These are phyloP conservation scores for Solanum chiquidenum DNA, from an alignment of 257 asterid genomes.

Conservation along the genomic window DNA sequence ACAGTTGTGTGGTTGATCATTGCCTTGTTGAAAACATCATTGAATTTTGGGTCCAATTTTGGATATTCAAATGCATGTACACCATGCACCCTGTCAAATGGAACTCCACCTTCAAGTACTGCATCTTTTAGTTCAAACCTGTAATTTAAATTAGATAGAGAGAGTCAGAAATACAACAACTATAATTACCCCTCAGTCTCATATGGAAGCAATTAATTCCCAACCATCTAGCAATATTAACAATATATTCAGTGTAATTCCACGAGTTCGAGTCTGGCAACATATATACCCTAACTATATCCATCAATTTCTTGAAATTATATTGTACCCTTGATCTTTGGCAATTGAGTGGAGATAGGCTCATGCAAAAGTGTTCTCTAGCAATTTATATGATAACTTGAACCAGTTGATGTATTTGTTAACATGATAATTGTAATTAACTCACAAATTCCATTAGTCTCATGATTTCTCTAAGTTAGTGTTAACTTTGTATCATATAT, in stretches of 20 bases:
- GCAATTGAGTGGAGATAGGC: too few species aligned
- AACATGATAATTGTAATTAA: too few species aligned
- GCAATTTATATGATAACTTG: too few species aligned
- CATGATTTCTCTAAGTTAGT: too few species aligned
- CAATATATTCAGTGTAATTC: too few species aligned
- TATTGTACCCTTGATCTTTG: not conserved
- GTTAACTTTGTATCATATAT: too few species aligned
- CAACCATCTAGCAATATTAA: not conserved
- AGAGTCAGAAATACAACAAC: not conserved
- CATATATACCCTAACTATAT: not conserved
- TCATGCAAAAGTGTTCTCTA: too few species aligned
- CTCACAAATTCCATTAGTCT: too few species aligned
- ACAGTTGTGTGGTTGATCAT: constrained; percentile 19
- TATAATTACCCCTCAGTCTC: not conserved
- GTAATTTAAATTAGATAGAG: not conserved
- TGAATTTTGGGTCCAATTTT: constrained; percentile 8
- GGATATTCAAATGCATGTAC: constrained; percentile 17
- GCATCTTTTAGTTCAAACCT: constrained; percentile 22
- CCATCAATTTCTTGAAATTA: not conserved
- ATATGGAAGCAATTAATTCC: not conserved
- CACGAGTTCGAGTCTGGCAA: not conserved
- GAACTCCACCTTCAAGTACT: constrained; percentile 29
- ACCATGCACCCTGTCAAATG: constrained; percentile 23
- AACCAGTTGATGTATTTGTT: too few species aligned
- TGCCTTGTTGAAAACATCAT: constrained; percentile 20